Percentiles rank a stretch among this genome's conserved stretches.
These are phyloP conservation scores for Aspergillus cavernicola DNA, from an alignment of 495 filamentous ascomycete genomes.

Conservation along the genomic window DNA sequence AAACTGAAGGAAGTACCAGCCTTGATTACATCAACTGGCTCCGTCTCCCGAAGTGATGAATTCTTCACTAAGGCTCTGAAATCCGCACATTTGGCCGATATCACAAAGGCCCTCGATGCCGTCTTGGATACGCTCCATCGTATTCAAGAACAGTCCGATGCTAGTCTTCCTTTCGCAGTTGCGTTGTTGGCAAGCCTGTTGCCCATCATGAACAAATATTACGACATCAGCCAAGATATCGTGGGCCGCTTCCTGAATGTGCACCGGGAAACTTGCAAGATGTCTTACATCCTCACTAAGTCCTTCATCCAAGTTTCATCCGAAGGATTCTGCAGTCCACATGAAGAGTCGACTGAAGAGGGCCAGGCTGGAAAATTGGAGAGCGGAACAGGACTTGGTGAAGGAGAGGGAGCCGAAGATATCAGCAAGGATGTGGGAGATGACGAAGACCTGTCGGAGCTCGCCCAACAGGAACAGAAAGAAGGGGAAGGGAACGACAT, in stretches of 20 bases:
- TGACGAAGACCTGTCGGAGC: slow-evolving; percentile 88
- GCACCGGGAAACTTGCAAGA: slow-evolving; percentile 66
- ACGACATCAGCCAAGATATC: slow-evolving; percentile 50
- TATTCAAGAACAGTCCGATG: slow-evolving; percentile 42
- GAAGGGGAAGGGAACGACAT: slow-evolving; percentile 62
- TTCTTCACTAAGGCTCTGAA: slow-evolving; percentile 53
- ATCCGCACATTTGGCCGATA: slow-evolving; percentile 52
- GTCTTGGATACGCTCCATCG: slow-evolving; percentile 47
- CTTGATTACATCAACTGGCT: slow-evolving; percentile 56
- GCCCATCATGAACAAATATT: slow-evolving; percentile 75
- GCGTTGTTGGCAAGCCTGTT: slow-evolving; percentile 62
- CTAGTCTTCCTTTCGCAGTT: slow-evolving; percentile 43
- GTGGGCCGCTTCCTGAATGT: slow-evolving; percentile 51
- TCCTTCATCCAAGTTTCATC: slow-evolving; percentile 70
- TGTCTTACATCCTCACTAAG: slow-evolving; percentile 68
- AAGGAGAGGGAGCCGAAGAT: slow-evolving; percentile 91
- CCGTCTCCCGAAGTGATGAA: slow-evolving; percentile 59
- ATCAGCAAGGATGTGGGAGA: slow-evolving; percentile 94
- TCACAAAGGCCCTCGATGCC: slow-evolving; percentile 49
- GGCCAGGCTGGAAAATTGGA: slow-evolving; percentile 74
- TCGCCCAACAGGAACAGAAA: slow-evolving; percentile 73
- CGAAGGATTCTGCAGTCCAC: slow-evolving; percentile 87
- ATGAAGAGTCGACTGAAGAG: slow-evolving; percentile 66
- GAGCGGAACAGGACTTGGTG: slow-evolving; percentile 92
- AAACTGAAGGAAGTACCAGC: slow-evolving; percentile 58